phyloP scores from a whole-genome alignment of 148 eudicot species.

The Vaccinium macrocarpon region DNA sequence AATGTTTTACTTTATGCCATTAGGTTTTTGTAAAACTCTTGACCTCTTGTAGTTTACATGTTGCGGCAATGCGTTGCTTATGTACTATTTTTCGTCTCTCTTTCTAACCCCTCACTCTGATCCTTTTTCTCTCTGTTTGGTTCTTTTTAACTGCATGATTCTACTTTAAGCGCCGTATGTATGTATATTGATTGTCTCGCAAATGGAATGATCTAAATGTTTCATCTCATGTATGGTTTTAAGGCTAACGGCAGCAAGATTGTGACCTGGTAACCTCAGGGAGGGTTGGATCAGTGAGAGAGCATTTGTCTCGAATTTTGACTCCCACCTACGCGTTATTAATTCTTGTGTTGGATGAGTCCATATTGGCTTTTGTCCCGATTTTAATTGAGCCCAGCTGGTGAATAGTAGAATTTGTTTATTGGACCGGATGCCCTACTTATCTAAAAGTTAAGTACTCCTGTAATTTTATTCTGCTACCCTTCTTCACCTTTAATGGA shows the following conservation, averaged over 20 bases:
- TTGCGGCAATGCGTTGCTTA: neutral
- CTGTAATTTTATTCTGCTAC: too few relatives aligned
- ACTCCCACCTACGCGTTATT: neutral
- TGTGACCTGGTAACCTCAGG: neutral
- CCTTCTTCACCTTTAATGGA: neutral
- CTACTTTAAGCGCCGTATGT: neutral
- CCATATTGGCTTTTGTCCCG: neutral
- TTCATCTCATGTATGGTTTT: neutral
- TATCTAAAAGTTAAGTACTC: too few relatives aligned
- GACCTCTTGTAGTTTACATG: constrained; percentile 11
- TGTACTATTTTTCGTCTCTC: neutral
- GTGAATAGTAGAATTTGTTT: neutral
- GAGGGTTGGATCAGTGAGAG: neutral
- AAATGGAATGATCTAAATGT: neutral
- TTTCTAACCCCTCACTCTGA: too few relatives aligned
- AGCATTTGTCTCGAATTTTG: neutral
- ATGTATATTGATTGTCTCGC: neutral
- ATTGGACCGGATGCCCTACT: too few relatives aligned
- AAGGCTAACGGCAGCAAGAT: neutral
- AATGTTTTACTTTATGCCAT: neutral
- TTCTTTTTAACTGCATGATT: neutral
- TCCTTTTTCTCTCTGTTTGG: neutral
- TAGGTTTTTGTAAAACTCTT: neutral
- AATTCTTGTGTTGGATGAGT: neutral
- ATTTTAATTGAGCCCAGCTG: neutral